phyloP scores from a whole-genome alignment of 495 filamentous ascomycete species.

The Aspergillus bertholletiae region DNA sequence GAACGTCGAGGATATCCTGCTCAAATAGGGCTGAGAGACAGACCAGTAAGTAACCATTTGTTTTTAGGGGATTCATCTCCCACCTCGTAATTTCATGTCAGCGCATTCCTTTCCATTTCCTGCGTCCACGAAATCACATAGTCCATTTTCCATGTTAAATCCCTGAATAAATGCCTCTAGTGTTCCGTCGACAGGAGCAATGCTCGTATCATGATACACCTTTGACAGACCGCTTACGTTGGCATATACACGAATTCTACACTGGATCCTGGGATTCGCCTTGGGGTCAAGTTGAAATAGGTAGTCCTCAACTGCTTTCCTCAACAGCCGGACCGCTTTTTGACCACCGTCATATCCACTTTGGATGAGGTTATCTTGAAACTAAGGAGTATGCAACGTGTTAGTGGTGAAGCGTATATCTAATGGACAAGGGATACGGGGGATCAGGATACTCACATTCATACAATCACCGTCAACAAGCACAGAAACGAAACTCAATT shows the following conservation, averaged over 20 bases:
- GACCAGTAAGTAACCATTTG: neutral
- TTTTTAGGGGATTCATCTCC: neutral
- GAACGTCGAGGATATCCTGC: conserved; percentile 18
- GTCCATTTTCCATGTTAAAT: conserved; percentile 26
- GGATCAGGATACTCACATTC: conserved; percentile 19
- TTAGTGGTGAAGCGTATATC: neutral
- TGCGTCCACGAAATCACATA: conserved; percentile 31
- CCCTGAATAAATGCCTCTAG: conserved; percentile 24
- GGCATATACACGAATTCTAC: conserved; percentile 25
- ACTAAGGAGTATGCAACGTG: conserved; percentile 2
- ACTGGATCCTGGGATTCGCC: conserved; percentile 13
- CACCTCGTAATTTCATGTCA: conserved; percentile 29
- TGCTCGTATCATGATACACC: conserved; percentile 15
- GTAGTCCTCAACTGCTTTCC: conserved; percentile 9
- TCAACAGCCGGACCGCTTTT: conserved; percentile 18
- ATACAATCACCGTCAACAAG: conserved; percentile 31
- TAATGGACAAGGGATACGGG: neutral
- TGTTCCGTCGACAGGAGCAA: conserved; percentile 8
- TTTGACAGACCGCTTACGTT: conserved; percentile 27
- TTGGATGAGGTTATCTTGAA: conserved; percentile 16
- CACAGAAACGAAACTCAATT: conserved; percentile 23
- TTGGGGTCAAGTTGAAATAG: conserved; percentile 4
- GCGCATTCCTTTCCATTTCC: conserved; percentile 33
- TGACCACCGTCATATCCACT: conserved; percentile 21
- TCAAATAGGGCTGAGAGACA: conserved; percentile 20